A percentile compares a stretch with the other conserved stretches of the same genome.
These are phyloP conservation scores for Blastocystis sp. DNA, from an alignment of 352 stramenopile genomes.

Conservation along the genomic window DNA sequence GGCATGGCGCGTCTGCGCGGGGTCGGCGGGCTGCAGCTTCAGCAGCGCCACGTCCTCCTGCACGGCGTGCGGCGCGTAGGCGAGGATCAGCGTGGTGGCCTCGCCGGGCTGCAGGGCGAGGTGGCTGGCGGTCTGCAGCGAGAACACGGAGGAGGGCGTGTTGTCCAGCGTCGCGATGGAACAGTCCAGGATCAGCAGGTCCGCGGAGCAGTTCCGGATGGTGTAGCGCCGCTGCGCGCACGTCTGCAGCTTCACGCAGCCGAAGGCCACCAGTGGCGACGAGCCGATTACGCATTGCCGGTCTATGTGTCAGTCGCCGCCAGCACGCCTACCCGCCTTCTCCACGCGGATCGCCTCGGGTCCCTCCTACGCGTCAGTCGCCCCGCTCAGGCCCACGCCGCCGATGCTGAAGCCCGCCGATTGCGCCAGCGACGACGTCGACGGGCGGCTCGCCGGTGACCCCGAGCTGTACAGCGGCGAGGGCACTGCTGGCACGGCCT, in stretches of 20 bases:
- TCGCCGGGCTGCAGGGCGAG: constrained; percentile 19
- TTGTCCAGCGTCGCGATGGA: neutral
- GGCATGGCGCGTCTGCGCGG: neutral
- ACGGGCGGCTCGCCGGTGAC: neutral
- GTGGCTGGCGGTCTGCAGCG: neutral
- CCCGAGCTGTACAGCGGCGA: neutral
- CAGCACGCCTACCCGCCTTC: neutral
- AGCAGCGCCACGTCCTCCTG: constrained; percentile 19
- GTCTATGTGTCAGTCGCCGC: neutral
- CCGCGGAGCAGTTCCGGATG: constrained; percentile 6
- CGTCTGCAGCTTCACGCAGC: constrained; percentile 42
- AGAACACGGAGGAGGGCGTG: neutral
- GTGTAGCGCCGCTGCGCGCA: neutral
- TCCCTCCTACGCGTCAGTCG: neutral
- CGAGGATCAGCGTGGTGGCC: neutral
- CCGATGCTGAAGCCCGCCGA: neutral
- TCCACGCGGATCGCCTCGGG: neutral
- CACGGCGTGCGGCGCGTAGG: neutral
- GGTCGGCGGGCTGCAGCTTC: neutral
- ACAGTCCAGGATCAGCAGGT: neutral
- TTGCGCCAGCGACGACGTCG: neutral
- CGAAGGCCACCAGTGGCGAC: constrained; percentile 33
- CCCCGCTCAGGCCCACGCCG: neutral
- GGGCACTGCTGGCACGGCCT: too few relatives aligned
- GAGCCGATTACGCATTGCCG: neutral